Evolutionary conservation across 345 rosid genomes (phyloP).

Genomic region (Viola odorata): DNA sequence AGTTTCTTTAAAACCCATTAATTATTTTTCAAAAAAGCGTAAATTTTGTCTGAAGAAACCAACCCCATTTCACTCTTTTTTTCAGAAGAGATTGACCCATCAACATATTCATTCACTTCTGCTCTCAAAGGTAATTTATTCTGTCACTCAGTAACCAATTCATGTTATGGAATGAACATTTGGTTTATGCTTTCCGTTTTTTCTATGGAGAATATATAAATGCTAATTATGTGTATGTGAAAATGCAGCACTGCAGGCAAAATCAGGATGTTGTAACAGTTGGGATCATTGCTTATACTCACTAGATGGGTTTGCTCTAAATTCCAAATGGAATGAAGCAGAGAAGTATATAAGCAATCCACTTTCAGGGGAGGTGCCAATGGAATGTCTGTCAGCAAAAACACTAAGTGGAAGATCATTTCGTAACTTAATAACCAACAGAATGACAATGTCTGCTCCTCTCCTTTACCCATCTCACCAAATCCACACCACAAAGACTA

Average conservation of each 20-base stretch:
- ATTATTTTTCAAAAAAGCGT: not conserved
- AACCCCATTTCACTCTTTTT: not conserved
- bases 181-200: too few species aligned
- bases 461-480: slow-evolving; percentile 45
- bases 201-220: too few species aligned
- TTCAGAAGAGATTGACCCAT: slow-evolving; percentile 89
- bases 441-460: slow-evolving; percentile 75
- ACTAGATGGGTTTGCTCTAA: slow-evolving; percentile 74
- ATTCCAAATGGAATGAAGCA: slow-evolving; percentile 96
- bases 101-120: slow-evolving; percentile 80
- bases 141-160: not conserved
- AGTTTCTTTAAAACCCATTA: not conserved
- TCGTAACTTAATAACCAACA: slow-evolving; percentile 32
- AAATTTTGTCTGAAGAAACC: not conserved
- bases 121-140: slow-evolving; percentile 64
- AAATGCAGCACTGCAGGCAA: slow-evolving; percentile 77
- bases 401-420: slow-evolving; percentile 73
- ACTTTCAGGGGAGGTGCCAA: slow-evolving; percentile 94
- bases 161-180: too few species aligned
- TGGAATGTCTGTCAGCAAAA: slow-evolving; percentile 92
- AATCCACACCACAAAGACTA: slow-evolving; percentile 29
- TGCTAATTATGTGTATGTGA: not conserved
- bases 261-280: slow-evolving; percentile 33
- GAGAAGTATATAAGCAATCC: slow-evolving; percentile 96
- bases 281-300: slow-evolving; percentile 50